These are phyloP conservation scores for Pseudotulostoma volvatum DNA, from an alignment of 495 filamentous ascomycete genomes.

Conservation along the genomic window DNA sequence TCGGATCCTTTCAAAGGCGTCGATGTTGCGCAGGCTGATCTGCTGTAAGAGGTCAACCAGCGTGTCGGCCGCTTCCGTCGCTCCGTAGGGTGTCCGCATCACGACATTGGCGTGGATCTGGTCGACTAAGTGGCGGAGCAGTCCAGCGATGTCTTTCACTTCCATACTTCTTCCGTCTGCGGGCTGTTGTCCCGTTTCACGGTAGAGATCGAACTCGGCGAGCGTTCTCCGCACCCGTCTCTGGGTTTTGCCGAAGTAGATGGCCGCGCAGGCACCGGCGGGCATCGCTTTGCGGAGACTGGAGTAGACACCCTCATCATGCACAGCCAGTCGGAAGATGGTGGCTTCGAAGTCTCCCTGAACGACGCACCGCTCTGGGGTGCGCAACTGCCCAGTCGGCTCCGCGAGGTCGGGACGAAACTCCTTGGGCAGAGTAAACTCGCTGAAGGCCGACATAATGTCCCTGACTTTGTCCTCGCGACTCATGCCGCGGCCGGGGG, in stretches of 20 bases:
- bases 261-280: conserved; percentile 27
- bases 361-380: conserved; percentile 29
- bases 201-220: conserved; percentile 27
- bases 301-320: conserved; percentile 28
- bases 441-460: conserved; percentile 33
- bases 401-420: conserved; percentile 26
- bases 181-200: conserved; percentile 17
- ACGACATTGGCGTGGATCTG: conserved; percentile 22
- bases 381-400: conserved; percentile 9
- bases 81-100: conserved; percentile 20
- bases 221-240: conserved; percentile 22
- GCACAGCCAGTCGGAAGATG: conserved; percentile 32
- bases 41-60: conserved; percentile 29
- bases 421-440: conserved; percentile 27
- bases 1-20: conserved; percentile 23
- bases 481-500: conserved; percentile 17
- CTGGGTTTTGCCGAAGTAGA: conserved; percentile 32
- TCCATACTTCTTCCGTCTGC: conserved; percentile 10
- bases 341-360: conserved; percentile 35
- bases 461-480: conserved; percentile 29
- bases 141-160: conserved; percentile 17
- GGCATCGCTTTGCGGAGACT: conserved; percentile 33
- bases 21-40: conserved; percentile 28
- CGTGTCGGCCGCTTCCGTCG: conserved; percentile 23
- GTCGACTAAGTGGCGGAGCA: conserved; percentile 20